These are phyloP conservation scores for Lentinula lateritia DNA, from an alignment of 768 basidiomycete genomes.

Conservation along the genomic window DNA sequence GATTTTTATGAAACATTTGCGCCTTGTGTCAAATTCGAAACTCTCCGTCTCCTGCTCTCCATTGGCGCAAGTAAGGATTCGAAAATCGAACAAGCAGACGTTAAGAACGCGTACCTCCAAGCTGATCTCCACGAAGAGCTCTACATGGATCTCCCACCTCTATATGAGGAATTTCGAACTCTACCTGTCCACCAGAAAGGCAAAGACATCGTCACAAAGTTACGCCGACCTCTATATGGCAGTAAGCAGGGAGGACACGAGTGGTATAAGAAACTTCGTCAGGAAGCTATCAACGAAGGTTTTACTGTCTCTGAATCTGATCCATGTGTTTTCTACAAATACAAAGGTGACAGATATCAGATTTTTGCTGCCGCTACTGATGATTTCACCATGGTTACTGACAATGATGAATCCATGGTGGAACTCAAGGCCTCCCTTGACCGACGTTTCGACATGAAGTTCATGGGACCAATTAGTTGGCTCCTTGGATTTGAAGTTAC, in stretches of 20 bases:
- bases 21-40: conserved; percentile 16
- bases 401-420: background rate
- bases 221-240: conserved; percentile 27
- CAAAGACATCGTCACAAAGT: conserved; percentile 10
- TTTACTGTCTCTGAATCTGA: conserved; percentile 11
- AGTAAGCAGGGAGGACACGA: conserved; percentile 26
- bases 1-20: conserved; percentile 29
- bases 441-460: background rate
- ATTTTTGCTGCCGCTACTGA: conserved; percentile 19
- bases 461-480: conserved; percentile 20
- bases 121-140: conserved; percentile 20
- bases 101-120: conserved; percentile 21
- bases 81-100: conserved; percentile 14
- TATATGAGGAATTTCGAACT: conserved; percentile 9
- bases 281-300: conserved; percentile 4
- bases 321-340: conserved; percentile 18
- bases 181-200: background rate
- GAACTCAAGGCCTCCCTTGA: background rate
- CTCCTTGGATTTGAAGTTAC: conserved; percentile 21
- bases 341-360: conserved; percentile 7
- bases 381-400: conserved; percentile 19
- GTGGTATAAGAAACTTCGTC: conserved; percentile 17
- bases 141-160: conserved; percentile 20
- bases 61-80: conserved; percentile 11
- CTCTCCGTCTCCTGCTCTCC: conserved; percentile 15